Evolutionary conservation across 2,329 filamentous ascomycete genomes (phyloP).

Genomic region (Onygena corvina): DNA sequence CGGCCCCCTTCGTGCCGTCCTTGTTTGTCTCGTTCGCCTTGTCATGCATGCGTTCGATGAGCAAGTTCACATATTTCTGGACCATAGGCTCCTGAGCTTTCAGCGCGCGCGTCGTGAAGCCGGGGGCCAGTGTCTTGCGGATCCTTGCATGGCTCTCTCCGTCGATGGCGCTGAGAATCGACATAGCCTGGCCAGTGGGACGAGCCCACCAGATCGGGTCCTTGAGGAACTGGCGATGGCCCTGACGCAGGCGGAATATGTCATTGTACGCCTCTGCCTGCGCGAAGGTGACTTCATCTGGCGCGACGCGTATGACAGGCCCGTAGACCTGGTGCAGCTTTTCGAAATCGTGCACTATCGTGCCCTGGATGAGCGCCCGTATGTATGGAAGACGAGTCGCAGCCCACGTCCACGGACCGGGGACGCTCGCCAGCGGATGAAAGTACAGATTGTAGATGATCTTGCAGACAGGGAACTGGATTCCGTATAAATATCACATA

Average conservation of each 20-base stretch:
- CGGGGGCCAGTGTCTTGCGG: conserved; percentile 25
- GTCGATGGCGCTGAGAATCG: conserved; percentile 7
- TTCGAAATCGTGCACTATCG: conserved; percentile 18
- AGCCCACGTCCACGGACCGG: conserved; percentile 16
- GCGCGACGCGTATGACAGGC: conserved; percentile 22
- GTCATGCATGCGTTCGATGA: conserved; percentile 22
- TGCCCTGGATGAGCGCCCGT: conserved; percentile 13
- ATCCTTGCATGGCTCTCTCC: conserved; percentile 8
- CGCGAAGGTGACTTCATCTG: conserved; percentile 21
- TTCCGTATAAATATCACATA: too few species aligned
- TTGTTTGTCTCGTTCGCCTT: background rate
- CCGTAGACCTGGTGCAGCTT: conserved; percentile 22
- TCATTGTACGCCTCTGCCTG: conserved; percentile 21
- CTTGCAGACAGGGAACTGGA: background rate
- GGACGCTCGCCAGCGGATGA: conserved; percentile 19
- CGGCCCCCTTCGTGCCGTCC: background rate
- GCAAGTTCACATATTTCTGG: conserved; percentile 22
- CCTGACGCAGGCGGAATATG: conserved; percentile 19
- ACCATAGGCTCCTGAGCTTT: conserved; percentile 28
- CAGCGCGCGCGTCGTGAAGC: conserved; percentile 33
- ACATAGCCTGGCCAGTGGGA: background rate
- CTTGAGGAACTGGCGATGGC: conserved; percentile 9
- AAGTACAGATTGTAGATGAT: conserved; percentile 20
- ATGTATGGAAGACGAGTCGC: conserved; percentile 15
- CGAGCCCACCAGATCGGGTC: conserved; percentile 2